Percentiles rank a stretch among this genome's conserved stretches.
phyloP scores from a whole-genome alignment of 495 filamentous ascomycete species.

The Collariella sp. region DNA sequence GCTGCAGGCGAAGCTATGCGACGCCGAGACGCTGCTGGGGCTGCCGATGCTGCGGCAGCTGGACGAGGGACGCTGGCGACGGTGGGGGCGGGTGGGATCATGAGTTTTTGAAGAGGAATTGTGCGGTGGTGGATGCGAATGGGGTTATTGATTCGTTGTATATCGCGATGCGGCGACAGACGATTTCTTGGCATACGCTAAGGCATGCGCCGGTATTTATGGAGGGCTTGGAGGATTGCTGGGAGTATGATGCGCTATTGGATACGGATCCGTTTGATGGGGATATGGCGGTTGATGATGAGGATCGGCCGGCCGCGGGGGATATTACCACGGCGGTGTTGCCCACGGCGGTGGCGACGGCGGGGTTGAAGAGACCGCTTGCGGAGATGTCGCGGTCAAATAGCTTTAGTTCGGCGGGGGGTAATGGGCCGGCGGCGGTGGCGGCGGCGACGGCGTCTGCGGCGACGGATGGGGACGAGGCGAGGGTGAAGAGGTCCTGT shows the following conservation, averaged over 20 bases:
- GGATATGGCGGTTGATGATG: slow-evolving; percentile 27
- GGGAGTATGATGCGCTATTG: slow-evolving; percentile 41
- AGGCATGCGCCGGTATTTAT: slow-evolving; percentile 38
- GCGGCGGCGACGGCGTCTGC: background rate
- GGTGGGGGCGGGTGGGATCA: slow-evolving; percentile 31
- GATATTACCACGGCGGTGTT: slow-evolving; percentile 37
- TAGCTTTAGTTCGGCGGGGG: slow-evolving; percentile 36
- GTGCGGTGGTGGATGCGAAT: slow-evolving; percentile 41
- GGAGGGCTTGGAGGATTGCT: slow-evolving; percentile 42
- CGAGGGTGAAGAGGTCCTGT: slow-evolving; percentile 15
- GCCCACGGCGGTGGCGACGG: slow-evolving; percentile 20
- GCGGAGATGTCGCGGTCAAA: slow-evolving; percentile 42
- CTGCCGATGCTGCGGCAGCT: slow-evolving; percentile 49
- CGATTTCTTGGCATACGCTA: slow-evolving; percentile 41
- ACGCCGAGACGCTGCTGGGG: slow-evolving; percentile 44
- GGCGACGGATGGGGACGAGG: slow-evolving; percentile 3
- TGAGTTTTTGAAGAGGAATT: slow-evolving; percentile 41
- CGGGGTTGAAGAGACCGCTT: slow-evolving; percentile 36
- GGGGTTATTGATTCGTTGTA: slow-evolving; percentile 49
- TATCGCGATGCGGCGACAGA: slow-evolving; percentile 43
- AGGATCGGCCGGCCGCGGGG: slow-evolving; percentile 39
- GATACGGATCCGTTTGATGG: slow-evolving; percentile 35
- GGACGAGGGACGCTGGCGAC: slow-evolving; percentile 29
- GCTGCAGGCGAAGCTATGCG: slow-evolving; percentile 47
- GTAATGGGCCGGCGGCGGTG: background rate